These are phyloP conservation scores for Talaromyces stipitatus DNA, from an alignment of 495 filamentous ascomycete species.

Conservation along the genomic window DNA sequence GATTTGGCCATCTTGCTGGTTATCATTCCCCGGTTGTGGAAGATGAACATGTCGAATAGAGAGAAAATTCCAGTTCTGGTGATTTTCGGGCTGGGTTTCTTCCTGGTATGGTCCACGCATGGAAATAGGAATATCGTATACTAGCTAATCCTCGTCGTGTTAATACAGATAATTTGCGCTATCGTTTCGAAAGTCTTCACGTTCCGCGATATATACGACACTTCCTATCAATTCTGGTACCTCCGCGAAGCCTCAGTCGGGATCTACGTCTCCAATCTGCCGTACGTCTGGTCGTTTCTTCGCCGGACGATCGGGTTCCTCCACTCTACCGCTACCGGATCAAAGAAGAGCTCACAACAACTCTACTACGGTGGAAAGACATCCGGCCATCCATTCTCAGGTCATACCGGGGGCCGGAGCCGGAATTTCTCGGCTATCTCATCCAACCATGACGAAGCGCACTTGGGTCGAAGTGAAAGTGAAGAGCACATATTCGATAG, in stretches of 20 bases:
- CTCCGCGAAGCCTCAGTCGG: slow-evolving; percentile 37
- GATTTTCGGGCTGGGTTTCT: slow-evolving; percentile 40
- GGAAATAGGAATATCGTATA: background rate
- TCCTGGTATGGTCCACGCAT: slow-evolving; percentile 18
- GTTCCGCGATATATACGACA: slow-evolving; percentile 29
- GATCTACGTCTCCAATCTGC: slow-evolving; percentile 41
- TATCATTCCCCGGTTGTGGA: slow-evolving; percentile 31
- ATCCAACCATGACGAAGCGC: background rate
- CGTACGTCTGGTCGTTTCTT: slow-evolving; percentile 38
- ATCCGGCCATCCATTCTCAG: background rate
- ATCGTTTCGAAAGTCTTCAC: slow-evolving; percentile 40
- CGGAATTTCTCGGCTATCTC: background rate
- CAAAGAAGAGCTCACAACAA: background rate
- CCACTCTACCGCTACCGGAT: background rate
- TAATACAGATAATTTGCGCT: slow-evolving; percentile 24
- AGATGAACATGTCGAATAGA: slow-evolving; percentile 25
- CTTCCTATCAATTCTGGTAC: slow-evolving; percentile 44
- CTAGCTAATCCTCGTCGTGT: background rate
- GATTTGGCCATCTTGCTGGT: slow-evolving; percentile 40
- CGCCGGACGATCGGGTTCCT: slow-evolving; percentile 4
- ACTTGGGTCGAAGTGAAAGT: background rate
- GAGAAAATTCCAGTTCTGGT: slow-evolving; percentile 31
- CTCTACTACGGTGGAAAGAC: background rate
- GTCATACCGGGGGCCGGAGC: background rate
- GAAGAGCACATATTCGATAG: background rate